Evolutionary conservation across 2,329 filamentous ascomycete species (phyloP), one percentile per base, ranked within the genome.

Genomic region (Exserohilum turcica): DNA sequence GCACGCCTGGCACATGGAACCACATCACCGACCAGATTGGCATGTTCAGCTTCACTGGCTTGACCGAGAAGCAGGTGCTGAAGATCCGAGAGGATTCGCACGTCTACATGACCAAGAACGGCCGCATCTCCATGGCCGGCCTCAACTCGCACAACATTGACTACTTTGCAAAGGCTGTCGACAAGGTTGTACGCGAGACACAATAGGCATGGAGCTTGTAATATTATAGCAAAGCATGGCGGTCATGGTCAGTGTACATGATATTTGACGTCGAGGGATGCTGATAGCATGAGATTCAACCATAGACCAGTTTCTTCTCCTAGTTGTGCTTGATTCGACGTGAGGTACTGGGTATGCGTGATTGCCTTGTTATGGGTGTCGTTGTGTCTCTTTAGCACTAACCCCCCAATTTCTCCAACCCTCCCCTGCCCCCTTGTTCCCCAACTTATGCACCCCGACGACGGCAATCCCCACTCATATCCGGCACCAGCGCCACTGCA

Each of bases 1-100:
- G 85, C 27, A 97, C 94, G 0, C 93, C 93, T 0, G 93, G 93
- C 28, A 89, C 84, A 12, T 99, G 94, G 94, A 91, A 92, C 71
- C 94, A 99, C 78, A 96, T 99, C 74, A 97, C 92, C 13, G 90
- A 95, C 68, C 94, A 99, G 83, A 99, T 99, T 72, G 94, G 94
- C 79, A 99, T 99, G 94, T 99, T 99, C 80, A 93, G 88, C 75
- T 99, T 96, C 76, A 95, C 91, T 0, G 91, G 91, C 10, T 77
- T 95, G 73, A 84, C 75, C 10, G 89, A 92, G 78, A 73, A 84
- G 57, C 90, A 94, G 73, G 90, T 93, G 6, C 65, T 83, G 64
- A 86, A 85, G 77, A 78, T 94, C 57, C 83, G 87, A 46, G 80
- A 85, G 56, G 84, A 90, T 44, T 84, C 81, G 54, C 90, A 94